Evolutionary conservation across 116 monocot genomes (phyloP), one percentile per base, ranked within the genome.

Genomic region (Phalaenopsis hybrid): DNA sequence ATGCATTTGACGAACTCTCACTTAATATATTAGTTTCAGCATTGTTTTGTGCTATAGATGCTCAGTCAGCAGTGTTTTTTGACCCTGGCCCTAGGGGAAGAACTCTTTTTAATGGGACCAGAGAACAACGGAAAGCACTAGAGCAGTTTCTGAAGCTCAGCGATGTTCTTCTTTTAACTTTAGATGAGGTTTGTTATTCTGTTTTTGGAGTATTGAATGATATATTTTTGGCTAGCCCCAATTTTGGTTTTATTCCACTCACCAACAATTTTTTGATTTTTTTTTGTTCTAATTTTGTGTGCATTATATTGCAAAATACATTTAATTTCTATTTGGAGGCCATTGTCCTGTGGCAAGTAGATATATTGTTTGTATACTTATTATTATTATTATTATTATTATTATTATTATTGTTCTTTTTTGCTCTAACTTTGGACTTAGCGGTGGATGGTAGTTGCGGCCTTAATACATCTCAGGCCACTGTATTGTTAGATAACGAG

Each of bases 101-200:
- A 81, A 88, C 85, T n/a, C 93, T 98, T 84, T 81, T 84, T 44
- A 80, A 81, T 77, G 98, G 95, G 12, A 84, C 85, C 15, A 48
- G 83, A 50, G 93, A 92, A 23, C 79, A 93, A 46, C 78, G 78
- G 79, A 81, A 55, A 74, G 91, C 95, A 57, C 85, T 98, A 52
- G 81, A 90, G 49, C 82, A 80, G 44, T 91, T 86, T 86, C 82
- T 94, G 74, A 89, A 75, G 83, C 84, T 79, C 48, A 94, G 98
- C 79, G 93, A 98, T 92, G 95, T 94, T 82, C 91, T 98, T 48
- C 95, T 98, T 80, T 88, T 95, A 83, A 98, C 98, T 82, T 85
- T 89, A 57, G 98, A 98, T 49, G 95, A 98, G 95, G 94, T 97
- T 87, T 33, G 84, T 85, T 86, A 43, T 78, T 79, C 15, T 46